Percentiles rank a stretch among this genome's conserved stretches.
phyloP scores from a whole-genome alignment of 106 monocot species.

The Gastrodia elata region DNA sequence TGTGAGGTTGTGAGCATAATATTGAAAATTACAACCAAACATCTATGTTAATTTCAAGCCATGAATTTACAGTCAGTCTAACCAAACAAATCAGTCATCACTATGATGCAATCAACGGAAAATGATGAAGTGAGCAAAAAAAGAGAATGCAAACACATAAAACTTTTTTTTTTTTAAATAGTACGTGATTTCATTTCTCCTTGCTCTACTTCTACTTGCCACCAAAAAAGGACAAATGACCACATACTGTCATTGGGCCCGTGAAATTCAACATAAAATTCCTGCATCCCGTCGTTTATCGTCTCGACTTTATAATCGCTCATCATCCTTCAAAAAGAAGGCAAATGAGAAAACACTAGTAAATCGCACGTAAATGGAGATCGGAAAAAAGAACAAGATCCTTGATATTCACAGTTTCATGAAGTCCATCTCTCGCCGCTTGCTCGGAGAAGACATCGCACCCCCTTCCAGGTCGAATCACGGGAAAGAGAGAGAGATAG shows the following conservation, averaged over 20 bases:
- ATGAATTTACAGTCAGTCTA: not conserved
- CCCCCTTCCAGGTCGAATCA: not conserved
- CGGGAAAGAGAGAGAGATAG: not conserved
- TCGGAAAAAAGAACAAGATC: not conserved
- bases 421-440: conserved; percentile 74
- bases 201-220: conserved; percentile 8
- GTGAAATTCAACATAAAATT: conserved; percentile 72
- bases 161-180: too few species aligned
- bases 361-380: not conserved
- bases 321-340: conserved; percentile 55
- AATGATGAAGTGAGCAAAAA: not conserved
- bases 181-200: not conserved
- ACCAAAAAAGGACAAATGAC: not conserved
- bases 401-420: conserved; percentile 53
- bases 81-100: not conserved
- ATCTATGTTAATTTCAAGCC: not conserved
- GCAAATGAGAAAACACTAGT: conserved; percentile 6
- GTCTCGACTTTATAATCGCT: conserved; percentile 91
- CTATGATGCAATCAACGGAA: not conserved
- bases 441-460: conserved; percentile 71
- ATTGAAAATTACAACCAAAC: not conserved
- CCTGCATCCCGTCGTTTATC: conserved; percentile 80
- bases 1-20: not conserved
- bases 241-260: conserved; percentile 62
- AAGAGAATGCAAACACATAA: not conserved